Evolutionary conservation across 768 basidiomycete genomes (phyloP), one percentile per base, ranked within the genome.

Genomic region (Psilocybe cyanescens): DNA sequence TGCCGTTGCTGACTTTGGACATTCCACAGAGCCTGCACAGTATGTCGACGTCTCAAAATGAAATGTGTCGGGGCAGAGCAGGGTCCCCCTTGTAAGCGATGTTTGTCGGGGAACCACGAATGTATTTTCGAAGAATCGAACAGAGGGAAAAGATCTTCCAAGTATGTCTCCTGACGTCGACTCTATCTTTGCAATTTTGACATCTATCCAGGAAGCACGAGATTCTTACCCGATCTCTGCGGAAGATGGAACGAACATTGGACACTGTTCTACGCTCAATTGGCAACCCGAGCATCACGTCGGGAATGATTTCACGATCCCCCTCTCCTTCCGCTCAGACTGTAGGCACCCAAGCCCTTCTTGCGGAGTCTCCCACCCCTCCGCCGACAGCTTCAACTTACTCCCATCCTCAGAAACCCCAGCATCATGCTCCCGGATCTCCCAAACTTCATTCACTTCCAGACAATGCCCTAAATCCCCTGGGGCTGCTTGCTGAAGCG

Each of bases 101-200:
- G 95, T 68, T 75, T 78, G 49, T 70, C 86, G 0, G 89, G 91
- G 17, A 86, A 86, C 65, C 91, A 96, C 69, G 94, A 97, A 67
- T 99, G 97, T 70, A 86, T 97, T 47, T 99, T 99, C 65, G 95
- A 99, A 77, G 97, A 98, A 73, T 94, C 92, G 1, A 96, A 98
- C 72, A 85, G 97, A 51, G 97, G 97, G 45, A 97, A 96, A 73
- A 87, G 93, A 9, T 86, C 91, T 19, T 84, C 90, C 57, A 94
- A 92, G 92, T 93, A 75, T 65, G 83, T 68, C 19, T 55, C 19
- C 51, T 60, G 56, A 45, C 47, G 57, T 24, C 31, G 52, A 46
- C 61, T 54, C 31, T 33, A 17, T 19, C 46, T 12, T 31, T 24
- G 29, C 65, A 49, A 57, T 67, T 57, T 66, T 76, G 60, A 73